These are phyloP conservation scores for Polyporus arcularius DNA, from an alignment of 768 basidiomycete genomes.

Conservation along the genomic window DNA sequence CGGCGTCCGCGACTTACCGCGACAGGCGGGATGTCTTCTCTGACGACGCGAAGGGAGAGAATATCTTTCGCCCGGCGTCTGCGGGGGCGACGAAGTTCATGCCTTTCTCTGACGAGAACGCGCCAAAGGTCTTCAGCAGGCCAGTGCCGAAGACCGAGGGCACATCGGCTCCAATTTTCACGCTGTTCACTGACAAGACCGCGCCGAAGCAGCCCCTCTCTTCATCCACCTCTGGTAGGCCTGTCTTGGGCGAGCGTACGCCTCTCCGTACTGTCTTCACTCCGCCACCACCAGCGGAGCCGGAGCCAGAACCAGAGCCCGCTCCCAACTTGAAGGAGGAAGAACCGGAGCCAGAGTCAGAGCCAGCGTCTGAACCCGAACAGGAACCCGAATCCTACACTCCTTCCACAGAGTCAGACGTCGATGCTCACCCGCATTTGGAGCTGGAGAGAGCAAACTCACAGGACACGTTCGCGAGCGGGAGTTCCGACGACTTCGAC, in stretches of 20 bases:
- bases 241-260: conserved; percentile 20
- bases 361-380: conserved; percentile 10
- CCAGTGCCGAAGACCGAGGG: conserved; percentile 49
- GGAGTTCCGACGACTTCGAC: conserved; percentile 17
- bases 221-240: neutral
- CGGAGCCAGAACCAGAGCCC: conserved; percentile 25
- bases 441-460: conserved; percentile 7
- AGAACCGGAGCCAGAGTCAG: conserved; percentile 32
- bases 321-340: conserved; percentile 28
- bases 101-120: conserved; percentile 41
- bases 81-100: conserved; percentile 29
- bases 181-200: conserved; percentile 37
- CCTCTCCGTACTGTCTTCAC: conserved; percentile 24
- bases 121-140: conserved; percentile 69
- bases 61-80: conserved; percentile 8
- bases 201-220: conserved; percentile 2
- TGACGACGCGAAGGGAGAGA: conserved; percentile 14
- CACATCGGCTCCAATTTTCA: conserved; percentile 34
- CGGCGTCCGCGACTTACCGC: conserved; percentile 28
- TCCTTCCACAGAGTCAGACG: conserved; percentile 14
- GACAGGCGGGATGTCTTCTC: conserved; percentile 15
- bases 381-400: conserved; percentile 11
- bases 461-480: conserved; percentile 16
- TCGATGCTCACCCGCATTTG: conserved; percentile 5
- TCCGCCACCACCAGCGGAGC: conserved; percentile 25